Evolutionary conservation across 2,329 filamentous ascomycete species (phyloP), one percentile per base, ranked within the genome.

Genomic region (Pyricularia grisea): DNA sequence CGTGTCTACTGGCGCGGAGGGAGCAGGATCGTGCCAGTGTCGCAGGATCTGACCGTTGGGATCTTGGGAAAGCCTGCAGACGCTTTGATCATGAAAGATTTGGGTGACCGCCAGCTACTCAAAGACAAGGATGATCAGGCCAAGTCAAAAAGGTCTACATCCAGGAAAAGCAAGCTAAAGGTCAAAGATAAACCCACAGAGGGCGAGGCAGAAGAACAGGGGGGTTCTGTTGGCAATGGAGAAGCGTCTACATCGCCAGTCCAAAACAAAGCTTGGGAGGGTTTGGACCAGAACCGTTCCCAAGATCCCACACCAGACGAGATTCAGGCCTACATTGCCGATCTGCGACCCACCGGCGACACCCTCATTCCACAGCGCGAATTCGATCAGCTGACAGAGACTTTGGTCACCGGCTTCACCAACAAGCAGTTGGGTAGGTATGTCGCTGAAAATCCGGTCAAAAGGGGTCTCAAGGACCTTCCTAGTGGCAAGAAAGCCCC

Each of bases 81-180:
- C 20, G 82, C 82, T 28, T 81, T 87, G 65, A 77, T 87, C 50
- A 77, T 87, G 76, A 79, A 73, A 69, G 78, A 82, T 55, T 71
- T 71, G n/a, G 75, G 75, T 4, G 71, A 71, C 23, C 31, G 76
- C 66, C n/a, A 17, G 5, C 60, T 12, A 17, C 25, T 63, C 25
- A 28, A n/a, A 61, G 58, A 4, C 27, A 63, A 20, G 25, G 60
- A 63, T 63, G 3, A 4, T 7, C 11, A 27, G 60, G 12, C 27
- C 12, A 20, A 58, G 27, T 10, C 66, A 30, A 63, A 25, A 42
- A 33, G 2, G 55, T 42, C 55, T 14, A 63, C 3, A 20, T 10
- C 20, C 33, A 50, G 3, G 4, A 10, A 7, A 63, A 17, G 20
- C n/a, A 33, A 17, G 17, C 1, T 30, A 28, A 30, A 55, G 20